Percentiles rank a stretch among this genome's conserved stretches.
Evolutionary conservation across 305 asterid genomes (phyloP).

Genomic region (Galium porrigens): DNA sequence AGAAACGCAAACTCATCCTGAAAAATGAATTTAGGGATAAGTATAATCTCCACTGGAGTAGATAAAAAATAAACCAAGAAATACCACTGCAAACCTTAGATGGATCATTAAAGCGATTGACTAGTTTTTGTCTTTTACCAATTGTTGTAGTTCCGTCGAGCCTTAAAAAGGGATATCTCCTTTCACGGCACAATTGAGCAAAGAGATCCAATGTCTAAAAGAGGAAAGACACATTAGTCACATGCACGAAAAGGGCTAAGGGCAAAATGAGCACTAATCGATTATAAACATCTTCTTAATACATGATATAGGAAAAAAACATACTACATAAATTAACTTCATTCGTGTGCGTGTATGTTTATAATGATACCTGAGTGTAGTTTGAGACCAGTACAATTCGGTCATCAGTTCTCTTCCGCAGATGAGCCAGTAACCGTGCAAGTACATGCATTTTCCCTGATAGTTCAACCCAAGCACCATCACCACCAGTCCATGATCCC

Average conservation of each 20-base stretch:
- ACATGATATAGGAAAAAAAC: neutral
- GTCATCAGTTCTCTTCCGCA: conserved; percentile 75
- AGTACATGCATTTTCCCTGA: conserved; percentile 97
- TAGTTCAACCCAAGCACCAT: conserved; percentile 91
- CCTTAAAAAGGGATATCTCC: conserved; percentile 82
- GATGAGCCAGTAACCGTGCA: conserved; percentile 85
- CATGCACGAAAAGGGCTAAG: conserved; percentile 15
- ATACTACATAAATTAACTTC: conserved; percentile 7
- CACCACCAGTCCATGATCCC: conserved; percentile 96
- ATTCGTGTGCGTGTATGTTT: conserved; percentile 4
- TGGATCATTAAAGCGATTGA: conserved; percentile 71
- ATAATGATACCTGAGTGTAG: conserved; percentile 65
- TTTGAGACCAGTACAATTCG: conserved; percentile 92
- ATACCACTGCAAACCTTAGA: conserved; percentile 42
- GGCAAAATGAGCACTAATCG: neutral
- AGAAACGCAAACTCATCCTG: conserved; percentile 98
- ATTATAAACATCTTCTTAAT: neutral
- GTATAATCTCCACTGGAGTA: conserved; percentile 12
- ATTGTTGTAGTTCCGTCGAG: conserved; percentile 93
- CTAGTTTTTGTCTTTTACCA: conserved; percentile 87
- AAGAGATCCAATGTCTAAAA: conserved; percentile 83
- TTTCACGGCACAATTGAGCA: conserved; percentile 87
- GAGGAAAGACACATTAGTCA: conserved; percentile 16
- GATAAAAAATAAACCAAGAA: conserved; percentile 15
- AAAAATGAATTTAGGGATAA: conserved; percentile 15